phyloP scores from a whole-genome alignment of 257 asterid species.

The Asclepias syriaca region DNA sequence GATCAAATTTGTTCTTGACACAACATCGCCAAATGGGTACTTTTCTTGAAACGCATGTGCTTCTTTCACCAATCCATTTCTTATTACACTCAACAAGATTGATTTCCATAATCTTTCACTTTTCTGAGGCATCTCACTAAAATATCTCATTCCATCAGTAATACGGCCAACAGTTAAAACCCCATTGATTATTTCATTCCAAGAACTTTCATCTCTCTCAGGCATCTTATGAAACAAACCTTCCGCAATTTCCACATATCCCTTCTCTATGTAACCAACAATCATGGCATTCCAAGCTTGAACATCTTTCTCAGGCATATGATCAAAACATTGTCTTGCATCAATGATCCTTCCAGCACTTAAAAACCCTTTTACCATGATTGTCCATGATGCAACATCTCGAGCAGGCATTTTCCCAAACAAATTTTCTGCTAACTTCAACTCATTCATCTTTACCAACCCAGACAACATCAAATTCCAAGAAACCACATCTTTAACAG shows the following conservation, averaged over 20 bases:
- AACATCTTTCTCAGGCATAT: conserved; percentile 48
- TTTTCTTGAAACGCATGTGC: conserved; percentile 52
- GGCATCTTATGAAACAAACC: conserved; percentile 65
- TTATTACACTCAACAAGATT: conserved; percentile 37
- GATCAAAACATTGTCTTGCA: conserved; percentile 46
- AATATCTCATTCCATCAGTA: conserved; percentile 44
- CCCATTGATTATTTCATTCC: conserved; percentile 47
- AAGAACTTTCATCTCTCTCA: conserved; percentile 36
- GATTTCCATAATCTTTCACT: conserved; percentile 42
- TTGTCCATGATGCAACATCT: conserved; percentile 60
- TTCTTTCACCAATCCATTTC: conserved; percentile 38
- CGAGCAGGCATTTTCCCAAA: conserved; percentile 34
- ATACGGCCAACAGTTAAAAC: conserved; percentile 33
- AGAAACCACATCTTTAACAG: conserved; percentile 52
- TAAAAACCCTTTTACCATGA: conserved; percentile 52
- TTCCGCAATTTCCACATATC: conserved; percentile 39
- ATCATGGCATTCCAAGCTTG: conserved; percentile 60
- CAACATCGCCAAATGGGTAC: conserved; percentile 29
- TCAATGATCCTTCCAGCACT: conserved; percentile 38
- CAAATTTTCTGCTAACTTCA: conserved; percentile 39
- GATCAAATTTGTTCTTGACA: conserved; percentile 55
- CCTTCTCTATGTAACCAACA: conserved; percentile 36
- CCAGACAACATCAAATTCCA: conserved; percentile 60
- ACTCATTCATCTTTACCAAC: conserved; percentile 36
- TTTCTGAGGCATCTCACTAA: conserved; percentile 43